Percentiles rank a stretch among this genome's conserved stretches.
Conservation (phyloP, 2,329 filamentous ascomycete genomes). For the Ambrosiella xylebori region DNA sequence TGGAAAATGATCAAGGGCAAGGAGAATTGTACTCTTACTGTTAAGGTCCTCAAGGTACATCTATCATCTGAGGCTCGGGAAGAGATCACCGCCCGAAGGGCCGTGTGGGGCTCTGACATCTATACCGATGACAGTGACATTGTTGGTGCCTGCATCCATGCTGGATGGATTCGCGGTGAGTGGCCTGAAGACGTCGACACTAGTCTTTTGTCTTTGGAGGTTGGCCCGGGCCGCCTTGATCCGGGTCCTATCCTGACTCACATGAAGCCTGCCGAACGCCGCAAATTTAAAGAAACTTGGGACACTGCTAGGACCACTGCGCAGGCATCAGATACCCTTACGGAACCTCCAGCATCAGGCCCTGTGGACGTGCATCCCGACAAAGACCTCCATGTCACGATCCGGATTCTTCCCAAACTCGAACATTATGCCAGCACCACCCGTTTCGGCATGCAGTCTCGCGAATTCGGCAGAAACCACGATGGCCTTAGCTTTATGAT, state of each 20-base stretch:
- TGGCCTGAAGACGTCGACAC: conserved; percentile 67
- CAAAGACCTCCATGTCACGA: conserved; percentile 71
- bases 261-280: conserved; percentile 13
- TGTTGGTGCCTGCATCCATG: conserved; percentile 81
- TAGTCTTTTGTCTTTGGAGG: conserved; percentile 42
- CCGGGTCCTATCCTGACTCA: neutral
- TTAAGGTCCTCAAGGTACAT: conserved; percentile 70
- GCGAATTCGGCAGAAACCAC: conserved; percentile 59
- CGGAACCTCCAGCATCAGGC: conserved; percentile 37
- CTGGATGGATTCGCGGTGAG: conserved; percentile 78
- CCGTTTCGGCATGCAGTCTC: conserved; percentile 65
- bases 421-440: conserved; percentile 59
- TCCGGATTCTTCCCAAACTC: conserved; percentile 66
- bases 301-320: conserved; percentile 20
- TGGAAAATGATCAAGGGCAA: conserved; percentile 53
- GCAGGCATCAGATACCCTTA: conserved; percentile 27
- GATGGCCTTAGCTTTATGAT: conserved; percentile 86
- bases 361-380: conserved; percentile 48
- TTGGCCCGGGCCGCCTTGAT: conserved; percentile 16
- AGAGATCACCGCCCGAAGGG: conserved; percentile 64
- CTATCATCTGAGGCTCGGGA: conserved; percentile 53
- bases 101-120: conserved; percentile 83
- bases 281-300: conserved; percentile 19
- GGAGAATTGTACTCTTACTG: conserved; percentile 77
- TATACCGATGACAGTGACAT: conserved; percentile 95